Conservation (phyloP, 306 rosid species). For the Cicer arietinum region DNA sequence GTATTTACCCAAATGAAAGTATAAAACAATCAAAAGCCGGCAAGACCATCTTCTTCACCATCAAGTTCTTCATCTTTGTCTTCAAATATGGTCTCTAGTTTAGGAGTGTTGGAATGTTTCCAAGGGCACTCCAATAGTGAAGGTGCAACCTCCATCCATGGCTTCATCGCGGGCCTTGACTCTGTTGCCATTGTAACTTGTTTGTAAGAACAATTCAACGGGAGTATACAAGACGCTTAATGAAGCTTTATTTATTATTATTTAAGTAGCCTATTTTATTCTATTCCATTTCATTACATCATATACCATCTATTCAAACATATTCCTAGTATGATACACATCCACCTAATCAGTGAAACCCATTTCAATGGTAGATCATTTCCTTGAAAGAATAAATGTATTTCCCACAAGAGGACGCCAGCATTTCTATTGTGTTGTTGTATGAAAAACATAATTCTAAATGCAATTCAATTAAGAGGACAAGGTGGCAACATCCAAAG, state of each 20-base stretch:
- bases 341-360: not conserved
- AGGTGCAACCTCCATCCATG: conserved; percentile 68
- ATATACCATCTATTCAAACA: too few relatives aligned
- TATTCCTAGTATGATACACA: not conserved
- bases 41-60: conserved; percentile 30
- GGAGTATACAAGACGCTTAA: not conserved
- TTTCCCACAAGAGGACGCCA: not conserved
- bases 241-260: conserved; percentile 27
- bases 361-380: not conserved
- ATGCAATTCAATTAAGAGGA: not conserved
- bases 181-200: conserved; percentile 48
- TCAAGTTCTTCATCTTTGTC: conserved; percentile 49
- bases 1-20: not conserved
- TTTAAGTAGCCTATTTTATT: not conserved
- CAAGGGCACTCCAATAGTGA: conserved; percentile 48
- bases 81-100: conserved; percentile 59
- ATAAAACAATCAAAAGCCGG: conserved; percentile 9
- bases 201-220: not conserved
- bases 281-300: too few relatives aligned
- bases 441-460: not conserved
- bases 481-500: not conserved
- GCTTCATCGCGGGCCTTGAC: conserved; percentile 43
- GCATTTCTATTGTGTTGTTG: not conserved
- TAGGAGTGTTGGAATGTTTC: conserved; percentile 52
- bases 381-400: not conserved